These are phyloP conservation scores for Calonectria naviculata DNA, from an alignment of 2,329 filamentous ascomycete genomes.

Conservation along the genomic window DNA sequence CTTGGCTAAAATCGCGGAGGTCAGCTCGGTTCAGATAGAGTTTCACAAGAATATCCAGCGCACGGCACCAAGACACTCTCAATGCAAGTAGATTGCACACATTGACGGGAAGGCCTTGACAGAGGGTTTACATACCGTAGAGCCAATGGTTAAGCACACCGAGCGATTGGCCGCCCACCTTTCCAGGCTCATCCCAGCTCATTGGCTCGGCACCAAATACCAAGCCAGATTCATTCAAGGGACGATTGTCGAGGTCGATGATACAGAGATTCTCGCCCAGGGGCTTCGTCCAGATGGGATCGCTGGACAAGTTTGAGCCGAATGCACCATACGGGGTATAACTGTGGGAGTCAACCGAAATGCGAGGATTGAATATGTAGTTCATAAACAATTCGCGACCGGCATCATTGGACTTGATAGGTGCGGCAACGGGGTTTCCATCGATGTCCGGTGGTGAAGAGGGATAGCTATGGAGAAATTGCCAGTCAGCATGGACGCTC, in stretches of 20 bases:
- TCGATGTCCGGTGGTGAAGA: neutral
- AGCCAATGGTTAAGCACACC: neutral
- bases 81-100: neutral
- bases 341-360: neutral
- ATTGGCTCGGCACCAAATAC: neutral
- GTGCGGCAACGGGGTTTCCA: neutral
- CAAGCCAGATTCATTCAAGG: neutral
- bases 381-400: neutral
- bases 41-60: neutral
- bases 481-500: neutral
- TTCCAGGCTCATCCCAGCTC: neutral
- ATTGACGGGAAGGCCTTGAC: neutral
- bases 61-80: neutral
- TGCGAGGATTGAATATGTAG: neutral
- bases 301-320: neutral
- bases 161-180: neutral
- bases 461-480: neutral
- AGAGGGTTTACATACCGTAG: neutral
- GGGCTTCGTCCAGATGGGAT: neutral
- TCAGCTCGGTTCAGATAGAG: neutral
- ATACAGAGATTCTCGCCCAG: neutral
- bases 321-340: neutral
- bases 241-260: neutral
- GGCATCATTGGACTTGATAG: neutral
- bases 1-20: neutral